Evolutionary conservation across 2,329 filamentous ascomycete species (phyloP), one percentile per base, ranked within the genome.

Genomic region (Diaporthe sp.): DNA sequence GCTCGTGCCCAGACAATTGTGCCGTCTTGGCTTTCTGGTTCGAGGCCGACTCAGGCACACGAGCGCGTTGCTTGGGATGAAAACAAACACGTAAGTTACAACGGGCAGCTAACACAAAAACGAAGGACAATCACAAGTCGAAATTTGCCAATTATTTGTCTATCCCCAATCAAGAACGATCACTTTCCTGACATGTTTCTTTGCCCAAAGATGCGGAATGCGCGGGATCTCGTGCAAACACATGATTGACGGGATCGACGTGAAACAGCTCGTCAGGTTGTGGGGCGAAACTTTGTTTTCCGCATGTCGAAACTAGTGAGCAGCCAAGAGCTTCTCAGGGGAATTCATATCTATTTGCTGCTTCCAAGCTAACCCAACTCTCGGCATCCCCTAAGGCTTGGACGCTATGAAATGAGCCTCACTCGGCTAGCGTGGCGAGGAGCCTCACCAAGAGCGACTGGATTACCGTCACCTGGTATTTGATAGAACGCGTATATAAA

Each of bases 261-360:
- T 68, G 65, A 68, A 68, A 68, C 65, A 39, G 47, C 31, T 37
- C 6, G 65, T 53, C 31, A 31, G 47, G n/a, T n/a, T 68, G 22
- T 39, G 22, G 65, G 13, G 31, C 65, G 65, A 68, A 68, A 68
- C 65, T 53, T 68, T 68, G 47, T 68, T 68, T 53, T 68, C 31
- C 28, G 65, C 65, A 28, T 53, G 47, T 53, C 4, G 13, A 53
- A 28, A 39, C 65, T 68, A 68, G 47, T 25, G 22, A 34, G 17
- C 4, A 4, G 44, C 65, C 47, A 42, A 68, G 65, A 39, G 10
- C 28, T 53, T 7, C 4, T 53, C 47, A 68, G 47, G 63, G 47
- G 63, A 39, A 39, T 12, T 28, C 47, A 39, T 20, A 28, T 53
- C 34, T 68, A 68, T 39, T 42, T 39, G 65, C 22, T 25, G 65